Base-by-base conservation (phyloP, 1,284 basidiomycete species). In the Apiotrichum domesticum region DNA sequence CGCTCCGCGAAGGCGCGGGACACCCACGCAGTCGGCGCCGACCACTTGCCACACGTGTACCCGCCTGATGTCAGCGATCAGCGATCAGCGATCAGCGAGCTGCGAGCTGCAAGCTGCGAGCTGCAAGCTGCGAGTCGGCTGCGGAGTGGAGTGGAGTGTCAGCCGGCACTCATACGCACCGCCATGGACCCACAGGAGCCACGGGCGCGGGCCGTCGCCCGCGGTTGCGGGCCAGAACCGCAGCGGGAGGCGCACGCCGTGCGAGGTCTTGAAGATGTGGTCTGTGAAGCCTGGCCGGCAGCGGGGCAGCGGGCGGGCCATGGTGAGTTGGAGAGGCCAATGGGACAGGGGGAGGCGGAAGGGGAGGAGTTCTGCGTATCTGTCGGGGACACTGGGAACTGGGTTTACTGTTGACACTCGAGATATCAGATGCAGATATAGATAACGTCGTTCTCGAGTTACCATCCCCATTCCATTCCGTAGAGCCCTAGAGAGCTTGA, bases 161-260 rank as follows among this genome's bases (percentile, higher is more conserved):
- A 21, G 21, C 21, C 21, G 21, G 21, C 21, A 21, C 21, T 21
- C 21, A 21, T 21, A 48, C 67, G 50, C 54, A 56, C 61, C 62
- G 34, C 62, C 62, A 46, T 63, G 62, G n/a, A 61, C 46, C 62
- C 62, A 63, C 14, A 63, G 46, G 11, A 63, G 40, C 62, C 62
- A 63, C 40, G 49, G 49, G 32, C 39, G 14, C 14, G 32, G 15
- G 9, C 15, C 8, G 45, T 46, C 32, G 29, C 29, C n/a, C 21
- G 21, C 21, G 29, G 13, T 32, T 46, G 45, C n/a, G 3, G 68
- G 64, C 64, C 68, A 71, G 13, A 70, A 51, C 8, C 70, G 56
- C 13, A 70, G 48, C 5, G 68, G 65, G 1, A 72, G 46, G 48
- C 57, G 42, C 6, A 71, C 65, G 8, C 66, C 69, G 32, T 66